Conservation (phyloP, 768 basidiomycete species). For the Mycena kentingensis region DNA sequence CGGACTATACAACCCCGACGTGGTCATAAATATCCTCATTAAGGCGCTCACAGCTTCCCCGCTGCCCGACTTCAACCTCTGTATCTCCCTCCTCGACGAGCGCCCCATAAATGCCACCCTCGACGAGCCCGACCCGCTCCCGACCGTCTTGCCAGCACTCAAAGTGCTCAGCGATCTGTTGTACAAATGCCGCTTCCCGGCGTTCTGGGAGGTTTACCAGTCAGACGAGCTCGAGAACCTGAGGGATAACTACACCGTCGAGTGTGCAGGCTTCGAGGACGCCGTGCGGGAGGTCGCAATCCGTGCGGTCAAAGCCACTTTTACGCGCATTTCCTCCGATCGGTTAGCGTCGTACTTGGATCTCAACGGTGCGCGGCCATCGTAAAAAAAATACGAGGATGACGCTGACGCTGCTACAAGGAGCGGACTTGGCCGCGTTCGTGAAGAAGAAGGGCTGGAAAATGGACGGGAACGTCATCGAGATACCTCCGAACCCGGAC, state of each 20-base stretch:
- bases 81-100: constrained; percentile 88
- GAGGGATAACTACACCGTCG: constrained; percentile 85
- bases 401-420: constrained; percentile 34
- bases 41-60: constrained; percentile 86
- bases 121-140: constrained; percentile 83
- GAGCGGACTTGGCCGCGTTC: constrained; percentile 58
- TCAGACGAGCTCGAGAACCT: constrained; percentile 71
- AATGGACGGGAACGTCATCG: constrained; percentile 57
- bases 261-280: constrained; percentile 81
- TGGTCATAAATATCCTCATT: constrained; percentile 92
- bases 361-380: constrained; percentile 50
- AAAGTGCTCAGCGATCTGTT: constrained; percentile 68
- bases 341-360: constrained; percentile 74
- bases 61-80: constrained; percentile 92
- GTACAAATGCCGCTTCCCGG: constrained; percentile 84
- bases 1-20: constrained; percentile 90
- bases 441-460: constrained; percentile 70
- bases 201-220: constrained; percentile 78
- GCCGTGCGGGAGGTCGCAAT: constrained; percentile 78
- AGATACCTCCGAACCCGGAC: constrained; percentile 79
- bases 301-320: constrained; percentile 76
- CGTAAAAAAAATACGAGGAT: neutral
- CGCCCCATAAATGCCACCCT: constrained; percentile 52
- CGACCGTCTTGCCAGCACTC: constrained; percentile 66
- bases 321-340: constrained; percentile 68